A percentile compares a stretch with the other conserved stretches of the same genome.
phyloP scores from a whole-genome alignment of 2,329 filamentous ascomycete species.

The Huntiella decipiens region DNA sequence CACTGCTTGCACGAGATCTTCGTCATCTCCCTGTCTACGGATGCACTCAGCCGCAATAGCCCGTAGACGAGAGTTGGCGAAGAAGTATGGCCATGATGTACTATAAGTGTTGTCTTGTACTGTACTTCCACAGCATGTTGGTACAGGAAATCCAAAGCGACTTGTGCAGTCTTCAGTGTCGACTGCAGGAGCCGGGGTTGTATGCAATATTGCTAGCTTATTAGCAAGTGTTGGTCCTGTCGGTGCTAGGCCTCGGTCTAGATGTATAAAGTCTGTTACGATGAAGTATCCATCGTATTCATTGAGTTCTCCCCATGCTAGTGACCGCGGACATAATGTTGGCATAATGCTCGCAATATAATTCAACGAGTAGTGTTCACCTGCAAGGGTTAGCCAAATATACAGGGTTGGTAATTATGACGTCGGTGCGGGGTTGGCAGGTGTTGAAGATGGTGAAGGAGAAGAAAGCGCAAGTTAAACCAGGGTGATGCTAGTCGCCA shows the following conservation, averaged over 20 bases:
- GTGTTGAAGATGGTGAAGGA: neutral
- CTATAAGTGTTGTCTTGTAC: constrained; percentile 60
- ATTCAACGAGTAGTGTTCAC: constrained; percentile 70
- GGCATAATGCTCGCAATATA: constrained; percentile 57
- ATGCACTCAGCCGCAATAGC: constrained; percentile 26
- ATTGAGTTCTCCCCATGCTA: constrained; percentile 47
- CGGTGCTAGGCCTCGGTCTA: constrained; percentile 26
- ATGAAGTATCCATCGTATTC: constrained; percentile 37
- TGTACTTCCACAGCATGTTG: constrained; percentile 75
- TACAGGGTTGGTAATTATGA: neutral
- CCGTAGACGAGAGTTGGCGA: constrained; percentile 54
- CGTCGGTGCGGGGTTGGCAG: neutral
- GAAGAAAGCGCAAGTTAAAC: neutral
- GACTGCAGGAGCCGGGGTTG: constrained; percentile 49
- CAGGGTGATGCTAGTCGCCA: neutral
- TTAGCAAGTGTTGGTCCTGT: constrained; percentile 43
- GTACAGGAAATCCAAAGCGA: constrained; percentile 65
- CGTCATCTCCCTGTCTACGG: constrained; percentile 17
- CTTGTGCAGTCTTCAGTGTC: constrained; percentile 31
- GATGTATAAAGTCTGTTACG: constrained; percentile 64
- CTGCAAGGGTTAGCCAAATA: constrained; percentile 21
- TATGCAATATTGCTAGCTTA: constrained; percentile 65
- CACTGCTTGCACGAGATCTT: constrained; percentile 33
- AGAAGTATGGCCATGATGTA: constrained; percentile 69
- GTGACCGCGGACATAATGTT: constrained; percentile 53